A percentile compares a stretch with the other conserved stretches of the same genome.
phyloP scores from a whole-genome alignment of 2,329 filamentous ascomycete species.

The Lasiodiplodia gonubiensis region DNA sequence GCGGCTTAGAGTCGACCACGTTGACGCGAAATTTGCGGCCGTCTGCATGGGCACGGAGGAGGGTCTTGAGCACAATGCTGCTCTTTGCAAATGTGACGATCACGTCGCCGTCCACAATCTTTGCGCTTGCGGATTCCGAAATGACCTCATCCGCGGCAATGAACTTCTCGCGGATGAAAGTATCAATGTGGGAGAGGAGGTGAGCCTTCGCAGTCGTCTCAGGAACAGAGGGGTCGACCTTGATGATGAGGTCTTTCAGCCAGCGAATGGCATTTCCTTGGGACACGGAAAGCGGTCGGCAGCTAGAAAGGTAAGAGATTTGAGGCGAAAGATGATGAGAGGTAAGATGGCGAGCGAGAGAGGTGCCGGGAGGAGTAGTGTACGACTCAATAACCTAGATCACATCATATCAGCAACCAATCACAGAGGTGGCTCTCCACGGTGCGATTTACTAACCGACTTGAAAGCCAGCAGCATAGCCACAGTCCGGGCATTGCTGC shows the following conservation, averaged over 20 bases:
- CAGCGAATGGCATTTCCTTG: constrained; percentile 97
- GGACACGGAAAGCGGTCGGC: constrained; percentile 92
- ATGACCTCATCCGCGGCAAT: constrained; percentile 87
- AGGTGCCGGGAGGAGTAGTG: constrained; percentile 81
- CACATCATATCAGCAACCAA: constrained; percentile 28
- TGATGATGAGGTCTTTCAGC: constrained; percentile 90
- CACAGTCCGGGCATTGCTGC: constrained; percentile 86
- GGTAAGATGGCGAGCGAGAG: constrained; percentile 87
- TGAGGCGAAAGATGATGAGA: constrained; percentile 91
- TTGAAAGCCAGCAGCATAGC: constrained; percentile 90
- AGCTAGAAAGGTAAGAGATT: constrained; percentile 92
- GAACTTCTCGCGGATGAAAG: constrained; percentile 88
- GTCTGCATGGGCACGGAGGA: constrained; percentile 71
- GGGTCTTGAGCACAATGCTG: constrained; percentile 81
- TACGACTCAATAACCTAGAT: constrained; percentile 87
- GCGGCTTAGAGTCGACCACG: constrained; percentile 76
- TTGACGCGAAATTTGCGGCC: constrained; percentile 83
- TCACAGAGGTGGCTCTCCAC: no score
- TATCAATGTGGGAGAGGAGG: constrained; percentile 81
- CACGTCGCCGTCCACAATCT: constrained; percentile 79
- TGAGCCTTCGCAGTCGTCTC: constrained; percentile 82
- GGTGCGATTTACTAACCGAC: constrained; percentile 60
- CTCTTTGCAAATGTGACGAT: constrained; percentile 88
- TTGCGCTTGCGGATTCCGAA: constrained; percentile 72
- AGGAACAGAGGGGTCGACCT: constrained; percentile 82